phyloP scores from a whole-genome alignment of 1,284 basidiomycete genomes.

The Melampsora americana region DNA sequence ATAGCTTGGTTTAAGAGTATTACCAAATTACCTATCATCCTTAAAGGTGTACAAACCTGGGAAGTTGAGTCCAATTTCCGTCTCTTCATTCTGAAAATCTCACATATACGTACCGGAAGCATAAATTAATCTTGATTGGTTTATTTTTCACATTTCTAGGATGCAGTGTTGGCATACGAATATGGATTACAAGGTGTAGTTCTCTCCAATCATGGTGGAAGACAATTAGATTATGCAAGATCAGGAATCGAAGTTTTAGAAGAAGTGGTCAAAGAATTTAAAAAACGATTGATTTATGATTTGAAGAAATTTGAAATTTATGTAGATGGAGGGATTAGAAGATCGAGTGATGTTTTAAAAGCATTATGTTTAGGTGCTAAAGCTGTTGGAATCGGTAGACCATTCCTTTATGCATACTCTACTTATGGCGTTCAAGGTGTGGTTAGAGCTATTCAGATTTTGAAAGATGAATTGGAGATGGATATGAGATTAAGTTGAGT shows the following conservation, averaged over 20 bases:
- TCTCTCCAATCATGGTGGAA: constrained; percentile 68
- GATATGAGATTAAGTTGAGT: constrained; percentile 45
- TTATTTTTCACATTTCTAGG: constrained; percentile 56
- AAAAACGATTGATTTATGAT: constrained; percentile 62
- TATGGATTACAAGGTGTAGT: constrained; percentile 76
- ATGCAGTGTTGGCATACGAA: constrained; percentile 84
- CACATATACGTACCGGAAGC: not conserved
- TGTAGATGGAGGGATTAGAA: constrained; percentile 83
- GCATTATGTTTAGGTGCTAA: constrained; percentile 87
- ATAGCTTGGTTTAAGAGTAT: constrained; percentile 82
- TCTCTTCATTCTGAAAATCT: not conserved
- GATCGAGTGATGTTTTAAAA: constrained; percentile 77
- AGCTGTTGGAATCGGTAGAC: constrained; percentile 74
- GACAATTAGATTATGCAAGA: constrained; percentile 85
- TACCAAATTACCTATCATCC: constrained; percentile 84
- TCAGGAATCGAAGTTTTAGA: constrained; percentile 85
- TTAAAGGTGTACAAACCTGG: constrained; percentile 91
- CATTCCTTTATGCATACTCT: constrained; percentile 75
- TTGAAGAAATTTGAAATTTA: constrained; percentile 74
- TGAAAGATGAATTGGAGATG: constrained; percentile 83
- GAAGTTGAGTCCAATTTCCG: constrained; percentile 59
- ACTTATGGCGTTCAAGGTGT: constrained; percentile 75
- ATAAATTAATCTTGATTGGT: not conserved
- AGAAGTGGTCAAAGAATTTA: constrained; percentile 75
- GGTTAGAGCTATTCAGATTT: constrained; percentile 55